Base-by-base conservation (phyloP, 768 basidiomycete species). In the Serendipita indica region DNA sequence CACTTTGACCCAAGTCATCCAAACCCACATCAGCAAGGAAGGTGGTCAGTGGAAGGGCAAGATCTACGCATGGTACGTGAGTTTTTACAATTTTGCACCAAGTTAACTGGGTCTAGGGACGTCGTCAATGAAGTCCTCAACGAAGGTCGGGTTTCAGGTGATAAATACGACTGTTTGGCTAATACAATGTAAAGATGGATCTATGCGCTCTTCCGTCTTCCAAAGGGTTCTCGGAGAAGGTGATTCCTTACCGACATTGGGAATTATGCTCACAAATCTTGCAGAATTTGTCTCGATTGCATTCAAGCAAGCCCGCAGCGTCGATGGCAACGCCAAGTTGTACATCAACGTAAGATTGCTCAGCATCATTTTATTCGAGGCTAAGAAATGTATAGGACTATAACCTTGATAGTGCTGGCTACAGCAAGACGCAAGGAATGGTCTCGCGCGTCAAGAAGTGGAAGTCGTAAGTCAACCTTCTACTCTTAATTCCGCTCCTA, bases 41-140 rank as follows among this genome's bases (percentile, higher is more conserved):
- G 56, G 58, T 12, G 58, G 52, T n/a, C 62, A 60, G 27, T 63
- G 39, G 52, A 59, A 58, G 54, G 62, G 62, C 41, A 58, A 58
- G 57, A 37, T 61, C 12, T 54, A 54, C 32, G 22, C 49, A 20
- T 54, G 49, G 41, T 43, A 43, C 41, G 41, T 43, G 41, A 5
- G n/a, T 7, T n/a, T 7, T 5, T 25, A n/a, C 5, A 43, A 6
- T 6, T 5, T 43, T 7, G 18, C n/a, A 43, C 27, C 13, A 18
- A 7, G 41, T 25, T 43, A 25, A 43, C 27, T 18, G 7, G n/a
- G 27, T 43, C 41, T 43, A n/a, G 27, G 27, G 49, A 54, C n/a
- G 49, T 54, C 7, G 22, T 18, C 49, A 54, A 54, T 30, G n/a
- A n/a, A n/a, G n/a, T n/a, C n/a, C n/a, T n/a, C n/a, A n/a, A n/a